Evolutionary conservation across 331 rosid species (phyloP).

Genomic region (Stylosanthes scabra): DNA sequence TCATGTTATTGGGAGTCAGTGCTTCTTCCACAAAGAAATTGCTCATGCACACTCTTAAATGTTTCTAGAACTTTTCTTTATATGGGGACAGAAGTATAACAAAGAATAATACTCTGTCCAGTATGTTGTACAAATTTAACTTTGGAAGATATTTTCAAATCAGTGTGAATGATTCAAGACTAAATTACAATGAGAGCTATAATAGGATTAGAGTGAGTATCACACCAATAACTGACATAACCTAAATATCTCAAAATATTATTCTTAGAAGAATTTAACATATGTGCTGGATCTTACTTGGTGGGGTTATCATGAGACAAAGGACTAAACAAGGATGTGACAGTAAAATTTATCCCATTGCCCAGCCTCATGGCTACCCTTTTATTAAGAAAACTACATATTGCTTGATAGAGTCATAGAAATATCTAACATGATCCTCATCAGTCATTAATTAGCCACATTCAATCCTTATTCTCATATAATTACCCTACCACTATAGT

Average conservation of each 20-base stretch:
- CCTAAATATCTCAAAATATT: neutral
- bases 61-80: conserved; percentile 29
- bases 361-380: neutral
- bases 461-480: neutral
- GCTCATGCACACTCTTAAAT: conserved; percentile 33
- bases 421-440: conserved; percentile 4
- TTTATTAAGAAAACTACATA: conserved; percentile 25
- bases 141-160: too few relatives aligned
- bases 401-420: conserved; percentile 12
- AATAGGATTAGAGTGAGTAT: too few relatives aligned
- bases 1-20: conserved; percentile 28
- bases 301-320: conserved; percentile 42
- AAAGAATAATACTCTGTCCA: conserved; percentile 9
- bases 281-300: neutral
- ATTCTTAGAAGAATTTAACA: neutral
- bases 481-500: neutral
- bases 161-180: too few relatives aligned
- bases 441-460: neutral
- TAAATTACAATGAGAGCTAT: too few relatives aligned
- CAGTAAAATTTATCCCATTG: conserved; percentile 9
- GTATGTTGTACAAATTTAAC: too few relatives aligned
- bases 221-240: too few relatives aligned
- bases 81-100: conserved; percentile 10
- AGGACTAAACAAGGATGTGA: conserved; percentile 32
- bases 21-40: conserved; percentile 39